Evolutionary conservation across 208 protist genomes (phyloP).

Genomic region (Polymyxa betae): DNA sequence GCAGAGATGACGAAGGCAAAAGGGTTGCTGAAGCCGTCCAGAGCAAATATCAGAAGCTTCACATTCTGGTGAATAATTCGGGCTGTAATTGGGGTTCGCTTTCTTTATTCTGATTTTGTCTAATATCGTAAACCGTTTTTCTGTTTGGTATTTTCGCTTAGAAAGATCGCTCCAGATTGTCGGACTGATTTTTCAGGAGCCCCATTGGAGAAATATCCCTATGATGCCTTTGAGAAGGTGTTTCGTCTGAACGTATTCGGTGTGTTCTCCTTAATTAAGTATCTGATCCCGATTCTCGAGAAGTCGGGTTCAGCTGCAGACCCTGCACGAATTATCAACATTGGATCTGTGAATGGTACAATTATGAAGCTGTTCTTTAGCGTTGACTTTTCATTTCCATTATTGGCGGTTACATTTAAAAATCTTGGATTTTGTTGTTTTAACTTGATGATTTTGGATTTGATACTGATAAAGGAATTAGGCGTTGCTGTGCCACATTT

Average conservation of each 20-base stretch:
- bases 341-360: conserved; percentile 27
- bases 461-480: not conserved
- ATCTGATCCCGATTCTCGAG: not conserved
- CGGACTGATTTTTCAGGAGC: conserved; percentile 12
- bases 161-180: no score
- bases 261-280: not conserved
- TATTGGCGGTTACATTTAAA: no score
- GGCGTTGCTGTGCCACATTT: not conserved
- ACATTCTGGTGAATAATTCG: conserved; percentile 30
- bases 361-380: not conserved
- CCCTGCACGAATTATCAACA: conserved; percentile 3
- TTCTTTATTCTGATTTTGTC: not conserved
- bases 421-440: not conserved
- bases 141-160: not conserved
- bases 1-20: not conserved
- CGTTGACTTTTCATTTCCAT: no score
- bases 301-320: not conserved
- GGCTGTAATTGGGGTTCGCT: conserved; percentile 31
- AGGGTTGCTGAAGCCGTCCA: not conserved
- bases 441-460: not conserved
- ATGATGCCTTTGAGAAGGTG: conserved; percentile 37
- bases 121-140: not conserved
- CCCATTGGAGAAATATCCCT: not conserved
- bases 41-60: not conserved
- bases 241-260: conserved; percentile 48